Conservation (phyloP, 2,329 filamentous ascomycete species). For the Mollisiaceae sp. region DNA sequence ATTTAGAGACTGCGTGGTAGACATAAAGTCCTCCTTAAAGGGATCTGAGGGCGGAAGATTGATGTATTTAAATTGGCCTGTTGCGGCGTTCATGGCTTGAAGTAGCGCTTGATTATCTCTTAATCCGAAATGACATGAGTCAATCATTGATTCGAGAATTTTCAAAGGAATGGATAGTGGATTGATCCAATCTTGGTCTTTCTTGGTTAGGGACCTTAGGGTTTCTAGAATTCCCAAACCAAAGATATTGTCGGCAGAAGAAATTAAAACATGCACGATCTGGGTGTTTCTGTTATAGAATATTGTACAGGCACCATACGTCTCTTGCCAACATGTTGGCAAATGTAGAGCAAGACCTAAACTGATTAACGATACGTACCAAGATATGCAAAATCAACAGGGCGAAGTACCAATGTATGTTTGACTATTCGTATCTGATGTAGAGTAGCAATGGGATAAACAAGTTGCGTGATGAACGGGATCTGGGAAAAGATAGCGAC, state of each 20-base stretch:
- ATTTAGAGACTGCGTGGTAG: background rate
- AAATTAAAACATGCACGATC: too few relatives aligned
- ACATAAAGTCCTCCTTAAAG: slow-evolving; percentile 4
- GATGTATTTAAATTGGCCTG: background rate
- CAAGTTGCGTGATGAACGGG: too few relatives aligned
- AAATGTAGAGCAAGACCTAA: background rate
- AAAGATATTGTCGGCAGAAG: too few relatives aligned
- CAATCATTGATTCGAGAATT: background rate
- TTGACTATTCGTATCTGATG: background rate
- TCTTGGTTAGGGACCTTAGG: too few relatives aligned
- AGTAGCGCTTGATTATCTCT: background rate
- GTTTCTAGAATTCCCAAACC: background rate
- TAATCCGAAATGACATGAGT: background rate
- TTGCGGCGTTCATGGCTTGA: background rate
- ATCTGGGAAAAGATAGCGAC: too few relatives aligned
- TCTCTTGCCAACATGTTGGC: background rate
- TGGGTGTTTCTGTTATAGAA: too few relatives aligned
- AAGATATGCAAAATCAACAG: background rate
- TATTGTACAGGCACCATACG: too few relatives aligned
- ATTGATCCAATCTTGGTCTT: background rate
- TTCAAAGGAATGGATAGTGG: background rate
- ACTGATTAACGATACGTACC: background rate
- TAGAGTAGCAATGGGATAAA: too few relatives aligned
- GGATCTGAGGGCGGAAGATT: background rate
- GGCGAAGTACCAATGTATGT: background rate